A percentile compares a stretch with the other conserved stretches of the same genome.
phyloP scores from a whole-genome alignment of 1,284 basidiomycete species.

The Meira miltonrushii region DNA sequence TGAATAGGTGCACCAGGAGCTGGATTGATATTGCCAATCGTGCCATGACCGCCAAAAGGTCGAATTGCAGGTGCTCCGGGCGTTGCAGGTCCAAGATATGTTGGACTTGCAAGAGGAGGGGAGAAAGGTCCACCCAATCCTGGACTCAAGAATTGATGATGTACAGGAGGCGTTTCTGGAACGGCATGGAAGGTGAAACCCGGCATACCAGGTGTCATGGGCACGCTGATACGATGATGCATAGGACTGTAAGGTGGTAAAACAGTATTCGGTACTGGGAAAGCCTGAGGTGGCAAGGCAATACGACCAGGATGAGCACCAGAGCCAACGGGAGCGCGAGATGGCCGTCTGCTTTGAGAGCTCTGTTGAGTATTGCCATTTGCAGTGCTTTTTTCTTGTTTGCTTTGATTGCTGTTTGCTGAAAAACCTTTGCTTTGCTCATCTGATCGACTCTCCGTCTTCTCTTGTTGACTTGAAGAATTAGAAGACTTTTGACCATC shows the following conservation, averaged over 20 bases:
- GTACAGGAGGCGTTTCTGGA: slow-evolving; percentile 53
- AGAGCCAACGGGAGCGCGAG: too few relatives aligned
- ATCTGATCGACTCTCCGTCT: too few relatives aligned
- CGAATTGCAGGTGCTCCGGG: slow-evolving; percentile 11
- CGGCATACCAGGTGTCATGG: slow-evolving; percentile 55
- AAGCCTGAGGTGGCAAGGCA: slow-evolving; percentile 28
- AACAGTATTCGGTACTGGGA: slow-evolving; percentile 11
- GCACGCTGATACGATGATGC: slow-evolving; percentile 21
- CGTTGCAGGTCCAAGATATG: slow-evolving; percentile 6
- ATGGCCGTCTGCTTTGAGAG: too few relatives aligned
- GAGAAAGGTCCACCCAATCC: slow-evolving; percentile 40
- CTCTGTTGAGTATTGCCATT: too few relatives aligned
- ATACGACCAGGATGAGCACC: slow-evolving; percentile 36
- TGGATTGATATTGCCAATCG: slow-evolving; percentile 17
- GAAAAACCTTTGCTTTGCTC: neutral
- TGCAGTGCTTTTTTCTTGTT: neutral
- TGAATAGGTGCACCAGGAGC: slow-evolving; percentile 30
- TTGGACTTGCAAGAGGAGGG: slow-evolving; percentile 31
- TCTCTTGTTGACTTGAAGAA: too few relatives aligned
- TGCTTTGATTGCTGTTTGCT: neutral
- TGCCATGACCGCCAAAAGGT: slow-evolving; percentile 5
- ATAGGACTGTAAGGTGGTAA: slow-evolving; percentile 5
- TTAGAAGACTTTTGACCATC: too few relatives aligned
- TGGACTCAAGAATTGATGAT: slow-evolving; percentile 52
- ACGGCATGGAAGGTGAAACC: slow-evolving; percentile 54